Base-by-base conservation (phyloP, 148 eudicot species). In the Chenopodium album region DNA sequence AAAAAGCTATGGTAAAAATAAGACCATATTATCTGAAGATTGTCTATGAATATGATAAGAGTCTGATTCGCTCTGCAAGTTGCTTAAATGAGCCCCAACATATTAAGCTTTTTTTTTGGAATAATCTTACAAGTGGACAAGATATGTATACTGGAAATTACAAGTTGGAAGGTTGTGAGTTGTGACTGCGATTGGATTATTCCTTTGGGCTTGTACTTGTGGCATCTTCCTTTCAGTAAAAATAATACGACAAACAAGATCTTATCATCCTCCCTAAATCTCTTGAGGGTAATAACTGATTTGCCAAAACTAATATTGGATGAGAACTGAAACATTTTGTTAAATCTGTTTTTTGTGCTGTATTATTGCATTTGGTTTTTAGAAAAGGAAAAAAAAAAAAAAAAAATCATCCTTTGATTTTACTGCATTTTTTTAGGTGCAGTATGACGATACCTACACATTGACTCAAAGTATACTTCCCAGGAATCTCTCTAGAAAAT, bases 121-220 rank as follows among this genome's bases (percentile, higher is more conserved):
- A 83, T 83, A 73, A 83, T 65, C 68, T 64, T 78, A 68, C 82
- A 44, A 78, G 78, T 78, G 67, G 78, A 50, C 67, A 64, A 46
- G 71, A 78, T 78, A 71, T 17, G 56, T 66, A 69, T 71, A 46
- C 62, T 26, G 69, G 76, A 82, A 71, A 60, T 76, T 44, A 74
- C 85, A 82, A 82, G 81, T 83, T 83, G 85, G 83, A 73, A 78
- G 67, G 73, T 52, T 79, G 68, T 73, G 34, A 54, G 73, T 52
- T 79, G 68, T 73, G 47, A 54, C 81, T 74, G 64, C 52, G 31
- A 78, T n/a, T 23, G 76, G 32, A 48, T 73, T 47, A 48, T 73
- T 73, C 76, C 32, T 23, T 12, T 73, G 59, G 76, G 48, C 60
- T 73, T 73, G 76, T 73, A 73, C 19, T 0, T 73, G 59, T 23